Percentiles rank a stretch among this genome's conserved stretches.
Conservation (phyloP, 2,329 filamentous ascomycete species). For the Zymoseptoria tritici region DNA sequence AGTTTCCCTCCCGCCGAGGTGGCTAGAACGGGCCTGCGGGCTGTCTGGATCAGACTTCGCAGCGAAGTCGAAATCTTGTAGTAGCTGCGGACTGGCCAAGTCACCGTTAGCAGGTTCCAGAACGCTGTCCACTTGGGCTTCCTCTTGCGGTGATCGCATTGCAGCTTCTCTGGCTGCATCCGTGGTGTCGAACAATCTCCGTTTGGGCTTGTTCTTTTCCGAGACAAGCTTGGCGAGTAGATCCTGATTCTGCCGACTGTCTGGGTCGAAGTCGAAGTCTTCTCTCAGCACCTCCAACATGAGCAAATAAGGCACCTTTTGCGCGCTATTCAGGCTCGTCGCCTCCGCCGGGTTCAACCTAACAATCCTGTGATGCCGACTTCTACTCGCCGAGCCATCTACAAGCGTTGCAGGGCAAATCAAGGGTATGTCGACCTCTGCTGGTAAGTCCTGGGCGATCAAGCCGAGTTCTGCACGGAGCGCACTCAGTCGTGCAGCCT, state of each 20-base stretch:
- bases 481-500: slow-evolving; percentile 72
- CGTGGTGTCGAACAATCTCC: slow-evolving; percentile 47
- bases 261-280: slow-evolving; percentile 75
- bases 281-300: slow-evolving; percentile 78
- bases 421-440: slow-evolving; percentile 75
- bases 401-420: slow-evolving; percentile 70
- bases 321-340: slow-evolving; percentile 77
- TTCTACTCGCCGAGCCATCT: slow-evolving; percentile 65
- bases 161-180: slow-evolving; percentile 51
- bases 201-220: slow-evolving; percentile 53
- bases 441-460: slow-evolving; percentile 71
- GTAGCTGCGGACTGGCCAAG: slow-evolving; percentile 63
- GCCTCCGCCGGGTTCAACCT: slow-evolving; percentile 76
- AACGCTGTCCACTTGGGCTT: slow-evolving; percentile 58
- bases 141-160: slow-evolving; percentile 36
- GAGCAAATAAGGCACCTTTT: slow-evolving; percentile 75
- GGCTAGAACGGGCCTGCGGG: slow-evolving; percentile 11
- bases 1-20: slow-evolving; percentile 23
- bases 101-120: slow-evolving; percentile 78
- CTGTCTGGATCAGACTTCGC: slow-evolving; percentile 33
- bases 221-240: slow-evolving; percentile 57
- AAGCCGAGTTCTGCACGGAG: slow-evolving; percentile 72
- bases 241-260: slow-evolving; percentile 63
- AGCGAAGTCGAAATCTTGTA: slow-evolving; percentile 49
- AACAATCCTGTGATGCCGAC: slow-evolving; percentile 74